Percentiles rank a stretch among this genome's conserved stretches.
Evolutionary conservation across 2,329 filamentous ascomycete genomes (phyloP).

Genomic region (Fusarium armeniacum): DNA sequence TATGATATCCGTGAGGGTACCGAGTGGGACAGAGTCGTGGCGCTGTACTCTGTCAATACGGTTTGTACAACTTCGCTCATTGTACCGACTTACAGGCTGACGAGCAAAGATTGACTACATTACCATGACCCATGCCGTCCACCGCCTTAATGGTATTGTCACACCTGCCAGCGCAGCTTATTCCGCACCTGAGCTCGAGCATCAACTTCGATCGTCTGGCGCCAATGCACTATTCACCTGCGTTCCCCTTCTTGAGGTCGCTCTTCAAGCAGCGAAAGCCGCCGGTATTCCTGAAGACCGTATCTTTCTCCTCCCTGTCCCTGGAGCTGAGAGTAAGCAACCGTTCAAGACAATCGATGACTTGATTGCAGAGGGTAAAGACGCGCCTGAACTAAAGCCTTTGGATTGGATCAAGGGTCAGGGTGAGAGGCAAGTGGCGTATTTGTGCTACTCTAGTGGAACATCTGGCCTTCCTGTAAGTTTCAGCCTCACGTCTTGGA

Average conservation of each 20-base stretch:
- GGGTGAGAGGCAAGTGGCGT: constrained; percentile 77
- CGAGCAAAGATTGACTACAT: constrained; percentile 76
- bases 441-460: constrained; percentile 84
- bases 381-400: constrained; percentile 66
- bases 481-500: background rate
- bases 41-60: constrained; percentile 84
- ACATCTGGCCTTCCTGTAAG: constrained; percentile 82
- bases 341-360: constrained; percentile 76
- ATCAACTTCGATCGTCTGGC: constrained; percentile 78
- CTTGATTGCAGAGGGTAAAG: constrained; percentile 71
- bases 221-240: constrained; percentile 81
- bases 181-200: constrained; percentile 76
- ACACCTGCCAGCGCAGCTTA: constrained; percentile 83
- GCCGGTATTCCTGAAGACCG: constrained; percentile 73
- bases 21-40: constrained; percentile 86
- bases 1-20: constrained; percentile 78
- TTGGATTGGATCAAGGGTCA: constrained; percentile 74
- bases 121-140: constrained; percentile 79
- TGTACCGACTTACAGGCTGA: background rate
- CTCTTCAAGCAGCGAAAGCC: constrained; percentile 74
- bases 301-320: constrained; percentile 78
- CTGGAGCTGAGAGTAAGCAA: constrained; percentile 65
- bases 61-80: constrained; percentile 59
- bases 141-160: constrained; percentile 79
- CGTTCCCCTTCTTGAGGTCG: constrained; percentile 72